A percentile compares a stretch with the other conserved stretches of the same genome.
Evolutionary conservation across 768 basidiomycete genomes (phyloP).

Genomic region (Mycena haematopus): DNA sequence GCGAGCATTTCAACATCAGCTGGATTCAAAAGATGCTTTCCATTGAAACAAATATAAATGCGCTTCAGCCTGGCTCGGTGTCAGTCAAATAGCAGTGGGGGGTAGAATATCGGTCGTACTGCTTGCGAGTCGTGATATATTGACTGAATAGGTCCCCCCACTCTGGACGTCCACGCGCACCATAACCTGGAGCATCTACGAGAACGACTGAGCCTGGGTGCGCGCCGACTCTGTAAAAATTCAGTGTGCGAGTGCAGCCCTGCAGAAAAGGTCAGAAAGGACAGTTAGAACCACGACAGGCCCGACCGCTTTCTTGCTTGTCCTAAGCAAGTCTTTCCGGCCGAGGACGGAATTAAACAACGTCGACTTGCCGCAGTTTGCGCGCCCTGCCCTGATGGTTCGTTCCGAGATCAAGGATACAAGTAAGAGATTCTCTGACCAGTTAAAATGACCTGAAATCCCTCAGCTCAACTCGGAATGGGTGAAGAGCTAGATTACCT

Average conservation of each 20-base stretch:
- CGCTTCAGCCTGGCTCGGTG: conserved; percentile 60
- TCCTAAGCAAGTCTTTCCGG: conserved; percentile 59
- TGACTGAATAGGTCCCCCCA: conserved; percentile 77
- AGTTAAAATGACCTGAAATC: conserved; percentile 50
- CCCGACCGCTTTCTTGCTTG: conserved; percentile 76
- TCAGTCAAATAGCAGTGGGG: conserved; percentile 12
- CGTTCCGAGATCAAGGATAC: background rate
- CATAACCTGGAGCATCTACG: conserved; percentile 86
- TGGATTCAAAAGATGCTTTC: conserved; percentile 63
- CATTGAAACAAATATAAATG: conserved; percentile 75
- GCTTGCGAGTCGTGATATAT: conserved; percentile 64
- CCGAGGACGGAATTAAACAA: conserved; percentile 73
- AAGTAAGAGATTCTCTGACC: conserved; percentile 36
- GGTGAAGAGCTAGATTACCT: conserved; percentile 37
- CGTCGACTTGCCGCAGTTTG: conserved; percentile 80
- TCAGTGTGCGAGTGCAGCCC: conserved; percentile 76
- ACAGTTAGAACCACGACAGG: background rate
- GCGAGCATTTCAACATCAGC: conserved; percentile 68
- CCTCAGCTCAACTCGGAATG: background rate
- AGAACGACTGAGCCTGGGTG: conserved; percentile 66
- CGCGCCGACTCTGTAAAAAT: conserved; percentile 73
- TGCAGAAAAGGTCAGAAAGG: conserved; percentile 33
- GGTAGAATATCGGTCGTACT: conserved; percentile 49
- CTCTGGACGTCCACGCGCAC: conserved; percentile 71
- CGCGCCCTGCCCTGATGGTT: conserved; percentile 57